Base-by-base conservation (phyloP, 345 rosid species). In the Syzygium oleosum region DNA sequence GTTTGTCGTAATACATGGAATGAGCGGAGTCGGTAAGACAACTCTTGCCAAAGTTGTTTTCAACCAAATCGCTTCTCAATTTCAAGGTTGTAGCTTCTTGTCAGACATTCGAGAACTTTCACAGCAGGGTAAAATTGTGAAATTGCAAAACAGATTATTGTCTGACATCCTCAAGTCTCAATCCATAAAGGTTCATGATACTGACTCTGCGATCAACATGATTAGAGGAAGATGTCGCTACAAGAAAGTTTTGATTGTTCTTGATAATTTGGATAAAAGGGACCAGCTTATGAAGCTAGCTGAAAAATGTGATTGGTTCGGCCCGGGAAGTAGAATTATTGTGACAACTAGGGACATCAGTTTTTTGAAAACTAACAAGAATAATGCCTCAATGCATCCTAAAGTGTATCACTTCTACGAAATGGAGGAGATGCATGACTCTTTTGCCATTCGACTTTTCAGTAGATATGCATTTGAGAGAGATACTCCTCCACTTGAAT, bases 1-100 rank as follows among this genome's bases (percentile, higher is more conserved):
- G 0, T 11, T 88, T 53, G 84, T 88, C 0, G 89, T 84, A 3
- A 87, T 88, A 51, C 52, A 38, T 77, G 89, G 89, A 43, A 88
- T 85, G 87, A 68, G 89, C 4, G 85, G 87, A 21, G 85, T 88
- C 7, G 89, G 89, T 2, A 88, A 88, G 68, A 85, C 89, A 53
- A 85, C 89, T 25, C 87, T 88, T 31, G 87, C 89, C 29, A 73
- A 84, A 16, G 83, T 85, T 22, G 65, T 88, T 52, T 88, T 59
- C 49, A 88, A 85, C 84, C 84, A 38, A 34, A 16, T 88, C 0
- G 68, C 43, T 27, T 27, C 54, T 21, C 55, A n/a, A 0, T 88
- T 49, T 49, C 73, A 85, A 41, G 27, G 84, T 10, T 59, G 29
- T n/a, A 84, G 87, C 83, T 88, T 85, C 9, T 29, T 85, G 0